phyloP scores from a whole-genome alignment of 495 filamentous ascomycete genomes.

The Neurospora sublineolata region DNA sequence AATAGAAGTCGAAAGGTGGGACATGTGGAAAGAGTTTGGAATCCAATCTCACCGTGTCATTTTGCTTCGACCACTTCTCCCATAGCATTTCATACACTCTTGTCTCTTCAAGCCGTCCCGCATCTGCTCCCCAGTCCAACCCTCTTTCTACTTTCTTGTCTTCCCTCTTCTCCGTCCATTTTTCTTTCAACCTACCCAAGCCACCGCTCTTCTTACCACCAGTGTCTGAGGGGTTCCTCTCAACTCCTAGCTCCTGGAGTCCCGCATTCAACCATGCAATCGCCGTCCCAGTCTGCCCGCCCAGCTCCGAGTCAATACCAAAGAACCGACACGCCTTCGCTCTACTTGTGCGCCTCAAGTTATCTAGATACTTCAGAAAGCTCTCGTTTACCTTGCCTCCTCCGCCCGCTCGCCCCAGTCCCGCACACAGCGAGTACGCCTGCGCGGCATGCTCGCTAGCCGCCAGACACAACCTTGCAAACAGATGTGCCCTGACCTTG shows the following conservation, averaged over 20 bases:
- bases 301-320: constrained; percentile 75
- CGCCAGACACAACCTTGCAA: constrained; percentile 77
- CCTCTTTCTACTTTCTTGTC: constrained; percentile 59
- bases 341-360: constrained; percentile 57
- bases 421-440: constrained; percentile 42
- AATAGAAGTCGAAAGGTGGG: background rate
- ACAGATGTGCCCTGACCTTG: constrained; percentile 77
- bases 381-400: constrained; percentile 46
- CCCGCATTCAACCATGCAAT: constrained; percentile 76
- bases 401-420: constrained; percentile 14
- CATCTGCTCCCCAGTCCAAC: constrained; percentile 67
- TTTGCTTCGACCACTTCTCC: constrained; percentile 80
- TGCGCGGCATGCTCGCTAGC: constrained; percentile 55
- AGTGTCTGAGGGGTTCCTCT: constrained; percentile 16
- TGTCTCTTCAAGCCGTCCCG: constrained; percentile 73
- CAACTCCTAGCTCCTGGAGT: constrained; percentile 55
- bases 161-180: constrained; percentile 55
- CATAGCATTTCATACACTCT: constrained; percentile 78
- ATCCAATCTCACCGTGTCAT: constrained; percentile 64
- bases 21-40: background rate
- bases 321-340: constrained; percentile 85
- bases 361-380: constrained; percentile 59
- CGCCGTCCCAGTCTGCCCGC: constrained; percentile 64
- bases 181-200: constrained; percentile 60
- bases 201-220: constrained; percentile 34